Conservation (phyloP, 306 rosid genomes). For the Quillaja saponaria region DNA sequence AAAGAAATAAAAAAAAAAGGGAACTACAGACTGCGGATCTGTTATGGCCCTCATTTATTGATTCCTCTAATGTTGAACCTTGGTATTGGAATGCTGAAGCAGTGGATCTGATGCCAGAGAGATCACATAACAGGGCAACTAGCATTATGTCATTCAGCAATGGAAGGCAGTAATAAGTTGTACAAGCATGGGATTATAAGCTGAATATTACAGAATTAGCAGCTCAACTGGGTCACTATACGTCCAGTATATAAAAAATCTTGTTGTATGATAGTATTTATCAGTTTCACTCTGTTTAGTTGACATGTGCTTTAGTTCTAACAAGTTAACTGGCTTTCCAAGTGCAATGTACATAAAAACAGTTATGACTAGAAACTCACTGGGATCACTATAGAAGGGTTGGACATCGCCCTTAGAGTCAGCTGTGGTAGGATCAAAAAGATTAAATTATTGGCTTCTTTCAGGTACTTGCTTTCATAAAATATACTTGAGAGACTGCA, state of each 20-base stretch:
- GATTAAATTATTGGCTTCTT: slow-evolving; percentile 51
- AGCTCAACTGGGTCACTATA: no score
- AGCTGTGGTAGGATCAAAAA: slow-evolving; percentile 55
- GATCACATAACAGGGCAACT: slow-evolving; percentile 50
- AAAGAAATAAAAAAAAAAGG: slow-evolving; percentile 55
- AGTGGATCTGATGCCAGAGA: slow-evolving; percentile 41
- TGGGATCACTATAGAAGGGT: slow-evolving; percentile 49
- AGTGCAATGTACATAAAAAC: neutral
- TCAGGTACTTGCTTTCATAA: slow-evolving; percentile 46
- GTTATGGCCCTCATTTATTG: slow-evolving; percentile 44
- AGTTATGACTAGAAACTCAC: no score
- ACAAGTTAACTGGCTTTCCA: neutral
- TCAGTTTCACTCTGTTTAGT: no score
- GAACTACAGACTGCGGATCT: slow-evolving; percentile 83
- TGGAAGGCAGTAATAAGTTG: slow-evolving; percentile 80
- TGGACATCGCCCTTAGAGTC: slow-evolving; percentile 59
- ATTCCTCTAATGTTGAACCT: slow-evolving; percentile 72
- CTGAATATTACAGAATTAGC: no score
- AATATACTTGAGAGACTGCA: slow-evolving; percentile 47
- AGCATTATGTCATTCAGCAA: slow-evolving; percentile 48
- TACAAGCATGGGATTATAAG: slow-evolving; percentile 61
- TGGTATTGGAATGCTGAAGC: slow-evolving; percentile 70
- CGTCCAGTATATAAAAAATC: no score
- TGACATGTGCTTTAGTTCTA: neutral
- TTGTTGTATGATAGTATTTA: no score